phyloP scores from a whole-genome alignment of 1,284 basidiomycete genomes.

The Microbotryum violaceum region DNA sequence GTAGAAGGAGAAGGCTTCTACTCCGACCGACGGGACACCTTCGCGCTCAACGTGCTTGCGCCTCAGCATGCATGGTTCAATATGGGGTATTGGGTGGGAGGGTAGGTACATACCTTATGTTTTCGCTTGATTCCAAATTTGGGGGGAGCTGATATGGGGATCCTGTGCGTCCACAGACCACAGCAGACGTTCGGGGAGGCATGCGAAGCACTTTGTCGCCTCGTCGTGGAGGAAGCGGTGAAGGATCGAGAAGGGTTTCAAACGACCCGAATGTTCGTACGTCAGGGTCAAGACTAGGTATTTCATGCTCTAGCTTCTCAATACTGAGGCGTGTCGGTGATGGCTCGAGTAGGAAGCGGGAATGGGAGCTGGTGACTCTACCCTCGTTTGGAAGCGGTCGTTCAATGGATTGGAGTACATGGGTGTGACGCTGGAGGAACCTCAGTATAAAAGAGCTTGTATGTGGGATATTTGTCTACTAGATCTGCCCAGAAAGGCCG shows the following conservation, averaged over 20 bases:
- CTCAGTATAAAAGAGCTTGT: neutral
- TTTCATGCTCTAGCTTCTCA: too few species aligned
- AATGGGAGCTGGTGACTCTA: too few species aligned
- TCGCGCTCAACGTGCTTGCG: conserved; percentile 11
- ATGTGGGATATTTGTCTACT: neutral
- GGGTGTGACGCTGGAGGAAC: too few species aligned
- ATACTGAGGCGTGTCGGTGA: too few species aligned
- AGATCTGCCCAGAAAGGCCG: too few species aligned
- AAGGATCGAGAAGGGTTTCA: neutral
- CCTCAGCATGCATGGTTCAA: conserved; percentile 10
- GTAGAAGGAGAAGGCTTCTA: neutral
- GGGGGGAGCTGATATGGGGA: neutral
- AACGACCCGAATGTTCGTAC: too few species aligned
- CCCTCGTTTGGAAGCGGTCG: too few species aligned
- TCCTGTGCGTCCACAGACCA: neutral
- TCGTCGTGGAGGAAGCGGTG: conserved; percentile 8
- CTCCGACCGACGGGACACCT: conserved; percentile 4
- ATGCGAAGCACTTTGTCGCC: conserved; percentile 8
- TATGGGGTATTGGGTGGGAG: conserved; percentile 13
- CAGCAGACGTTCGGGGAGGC: conserved; percentile 6
- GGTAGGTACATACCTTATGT: neutral
- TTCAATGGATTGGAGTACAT: too few species aligned
- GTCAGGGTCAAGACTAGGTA: too few species aligned
- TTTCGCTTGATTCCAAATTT: too few species aligned
- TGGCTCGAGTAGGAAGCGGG: too few species aligned